Evolutionary conservation across 306 rosid species (phyloP), one percentile per base, ranked within the genome.

Genomic region (Vachellia pachyceras): DNA sequence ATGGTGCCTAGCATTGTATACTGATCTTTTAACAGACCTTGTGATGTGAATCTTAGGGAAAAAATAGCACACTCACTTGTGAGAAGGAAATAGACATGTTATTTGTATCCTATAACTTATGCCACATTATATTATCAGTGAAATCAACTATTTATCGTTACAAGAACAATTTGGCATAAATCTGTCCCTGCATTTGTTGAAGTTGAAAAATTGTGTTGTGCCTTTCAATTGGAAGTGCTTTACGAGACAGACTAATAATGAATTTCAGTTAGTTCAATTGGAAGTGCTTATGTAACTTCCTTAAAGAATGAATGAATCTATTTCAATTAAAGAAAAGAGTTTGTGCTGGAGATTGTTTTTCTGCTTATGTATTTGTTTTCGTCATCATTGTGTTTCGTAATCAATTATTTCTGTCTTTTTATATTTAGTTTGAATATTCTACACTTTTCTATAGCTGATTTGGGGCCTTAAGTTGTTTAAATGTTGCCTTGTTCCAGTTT

Each of bases 401-500:
- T 25, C 50, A 22, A 61, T n/a, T 25, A 42, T 55, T 35, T 67
- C 20, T 45, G 15, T 65, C 36, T 36, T 72, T 29, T 46, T 54
- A 10, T 72, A 65, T 80, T 73, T 66, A 77, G 41, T 55, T 79
- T 76, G 70, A 81, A 46, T 70, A 74, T 77, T 76, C 69, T 75
- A 64, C 75, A 35, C 57, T 71, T 12, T 75, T 70, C 75, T 40
- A 17, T 81, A 10, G 65, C 69, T 81, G 67, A 40, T 83, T 76
- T 78, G 57, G 79, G 75, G 74, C 75, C 82, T 65, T 81, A 66
- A 54, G 22, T 72, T 50, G 60, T 75, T 78, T 83, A 47, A 83
- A 55, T 75, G 81, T 77, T 89, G 78, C 77, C 15, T 82, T 77
- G 44, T 60, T 80, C 85, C 97, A 96, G 99, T 90, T 90, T 96